Percentiles rank a stretch among this genome's conserved stretches.
Evolutionary conservation across 2,329 filamentous ascomycete species (phyloP).

Genomic region (Phyllosticta citriasiana): DNA sequence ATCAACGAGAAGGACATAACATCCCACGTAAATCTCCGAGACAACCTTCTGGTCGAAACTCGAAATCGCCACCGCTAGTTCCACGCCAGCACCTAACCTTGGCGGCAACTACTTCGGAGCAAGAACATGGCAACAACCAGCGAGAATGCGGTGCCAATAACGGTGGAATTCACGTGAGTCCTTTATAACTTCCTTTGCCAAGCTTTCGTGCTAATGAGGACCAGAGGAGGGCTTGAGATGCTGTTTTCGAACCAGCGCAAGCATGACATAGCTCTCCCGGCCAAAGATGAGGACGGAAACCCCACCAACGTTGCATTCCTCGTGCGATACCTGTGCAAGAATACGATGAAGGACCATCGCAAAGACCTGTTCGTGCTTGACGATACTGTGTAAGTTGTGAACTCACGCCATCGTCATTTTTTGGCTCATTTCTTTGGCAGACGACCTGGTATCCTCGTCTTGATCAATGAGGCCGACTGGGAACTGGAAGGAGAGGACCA

Average conservation of each 20-base stretch:
- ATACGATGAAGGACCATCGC: conserved; percentile 74
- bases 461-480: conserved; percentile 95
- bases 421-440: conserved; percentile 37
- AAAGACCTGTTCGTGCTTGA: conserved; percentile 87
- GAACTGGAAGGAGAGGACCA: conserved; percentile 90
- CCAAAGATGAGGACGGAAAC: conserved; percentile 47
- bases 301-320: conserved; percentile 64
- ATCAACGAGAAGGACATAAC: neutral
- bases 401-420: neutral
- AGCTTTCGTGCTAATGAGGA: conserved; percentile 24
- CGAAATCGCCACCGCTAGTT: neutral
- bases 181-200: conserved; percentile 5
- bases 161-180: conserved; percentile 62
- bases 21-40: no score
- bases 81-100: neutral
- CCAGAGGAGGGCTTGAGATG: conserved; percentile 80
- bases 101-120: no score
- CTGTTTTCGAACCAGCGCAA: conserved; percentile 77
- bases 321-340: conserved; percentile 66
- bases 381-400: conserved; percentile 64
- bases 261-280: conserved; percentile 60
- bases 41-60: neutral
- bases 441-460: conserved; percentile 85
- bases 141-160: conserved; percentile 43
- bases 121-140: conserved; percentile 15